Evolutionary conservation across 2,329 filamentous ascomycete genomes (phyloP).

Genomic region (Diaporthe nobilis): DNA sequence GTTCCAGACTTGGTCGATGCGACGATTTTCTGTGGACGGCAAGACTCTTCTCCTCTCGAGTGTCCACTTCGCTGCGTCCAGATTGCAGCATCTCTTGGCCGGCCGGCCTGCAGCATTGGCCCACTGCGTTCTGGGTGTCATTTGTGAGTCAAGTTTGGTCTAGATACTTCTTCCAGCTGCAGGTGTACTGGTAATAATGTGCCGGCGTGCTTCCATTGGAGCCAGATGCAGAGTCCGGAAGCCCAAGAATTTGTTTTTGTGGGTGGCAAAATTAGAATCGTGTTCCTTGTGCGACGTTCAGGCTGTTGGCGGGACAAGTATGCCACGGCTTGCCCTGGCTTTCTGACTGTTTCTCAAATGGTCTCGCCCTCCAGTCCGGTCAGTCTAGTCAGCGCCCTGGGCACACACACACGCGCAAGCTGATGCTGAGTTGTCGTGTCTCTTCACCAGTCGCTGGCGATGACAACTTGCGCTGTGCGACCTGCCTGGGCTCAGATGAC

Average conservation of each 20-base stretch:
- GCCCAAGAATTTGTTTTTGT: constrained; percentile 25
- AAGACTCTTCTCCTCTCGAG: constrained; percentile 28
- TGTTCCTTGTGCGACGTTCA: constrained; percentile 23
- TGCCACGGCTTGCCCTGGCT: neutral
- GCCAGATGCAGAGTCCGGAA: constrained; percentile 4
- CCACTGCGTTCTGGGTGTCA: neutral
- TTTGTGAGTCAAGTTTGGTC: constrained; percentile 19
- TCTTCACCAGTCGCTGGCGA: constrained; percentile 27
- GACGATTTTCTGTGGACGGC: neutral
- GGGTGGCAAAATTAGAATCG: constrained; percentile 34
- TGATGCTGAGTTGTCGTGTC: constrained; percentile 27
- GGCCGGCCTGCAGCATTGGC: neutral
- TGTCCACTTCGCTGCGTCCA: constrained; percentile 26
- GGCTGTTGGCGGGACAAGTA: neutral
- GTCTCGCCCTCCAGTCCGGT: neutral
- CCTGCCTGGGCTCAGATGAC: constrained; percentile 20
- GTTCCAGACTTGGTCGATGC: constrained; percentile 13
- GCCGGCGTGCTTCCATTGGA: constrained; percentile 10
- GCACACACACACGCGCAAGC: constrained; percentile 9
- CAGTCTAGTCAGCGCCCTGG: constrained; percentile 16
- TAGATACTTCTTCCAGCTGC: neutral
- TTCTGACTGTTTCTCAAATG: constrained; percentile 1
- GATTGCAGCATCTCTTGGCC: constrained; percentile 27
- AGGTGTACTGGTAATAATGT: constrained; percentile 2
- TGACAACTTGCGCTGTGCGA: constrained; percentile 13